phyloP scores from a whole-genome alignment of 2,329 filamentous ascomycete species.

The Stemphylium beticola region DNA sequence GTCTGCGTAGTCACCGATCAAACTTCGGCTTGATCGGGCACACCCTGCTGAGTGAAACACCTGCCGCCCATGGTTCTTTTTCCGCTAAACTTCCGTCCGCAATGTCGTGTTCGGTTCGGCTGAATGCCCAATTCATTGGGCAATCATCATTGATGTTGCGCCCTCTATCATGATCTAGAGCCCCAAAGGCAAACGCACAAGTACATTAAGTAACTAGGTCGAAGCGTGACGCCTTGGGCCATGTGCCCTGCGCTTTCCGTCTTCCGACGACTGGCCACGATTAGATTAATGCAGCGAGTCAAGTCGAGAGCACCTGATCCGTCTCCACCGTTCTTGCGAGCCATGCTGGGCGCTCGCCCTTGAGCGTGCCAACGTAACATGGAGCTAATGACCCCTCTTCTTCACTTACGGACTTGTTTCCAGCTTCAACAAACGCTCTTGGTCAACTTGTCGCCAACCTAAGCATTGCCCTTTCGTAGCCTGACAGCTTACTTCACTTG shows the following conservation, averaged over 20 bases:
- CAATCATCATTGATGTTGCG: not conserved
- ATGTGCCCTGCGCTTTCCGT: conserved; percentile 12
- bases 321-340: conserved; percentile 23
- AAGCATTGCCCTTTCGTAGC: conserved; percentile 5
- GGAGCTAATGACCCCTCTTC: conserved; percentile 22
- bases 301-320: conserved; percentile 26
- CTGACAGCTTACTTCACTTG: conserved; percentile 2
- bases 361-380: conserved; percentile 27
- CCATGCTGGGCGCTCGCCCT: conserved; percentile 17
- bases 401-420: conserved; percentile 12
- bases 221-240: conserved; percentile 15
- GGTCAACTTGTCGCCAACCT: conserved; percentile 4
- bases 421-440: conserved; percentile 18
- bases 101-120: conserved; percentile 9
- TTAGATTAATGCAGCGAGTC: conserved; percentile 27
- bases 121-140: conserved; percentile 6
- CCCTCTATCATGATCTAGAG: conserved; percentile 1
- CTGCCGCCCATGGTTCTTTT: conserved; percentile 14
- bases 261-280: conserved; percentile 16
- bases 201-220: conserved; percentile 10
- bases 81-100: conserved; percentile 7
- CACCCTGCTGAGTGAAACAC: conserved; percentile 23
- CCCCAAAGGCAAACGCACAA: conserved; percentile 10
- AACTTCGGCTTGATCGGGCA: conserved; percentile 17
- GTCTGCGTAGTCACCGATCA: conserved; percentile 16